Conservation (phyloP, 2,329 filamentous ascomycete species). For the Ramularia endophylla region DNA sequence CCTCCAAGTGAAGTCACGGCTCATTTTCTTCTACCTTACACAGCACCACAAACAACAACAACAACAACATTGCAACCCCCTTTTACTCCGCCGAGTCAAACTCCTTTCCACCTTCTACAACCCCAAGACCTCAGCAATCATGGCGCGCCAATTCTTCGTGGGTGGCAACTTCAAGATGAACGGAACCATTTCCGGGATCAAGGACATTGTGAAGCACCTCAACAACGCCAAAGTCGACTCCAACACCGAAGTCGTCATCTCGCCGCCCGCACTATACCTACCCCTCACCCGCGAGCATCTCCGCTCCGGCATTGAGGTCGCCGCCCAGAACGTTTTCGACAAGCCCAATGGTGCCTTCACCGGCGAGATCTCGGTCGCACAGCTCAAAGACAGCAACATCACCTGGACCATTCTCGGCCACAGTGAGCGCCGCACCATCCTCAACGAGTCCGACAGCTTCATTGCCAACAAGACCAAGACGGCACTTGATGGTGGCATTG, state of each 20-base stretch:
- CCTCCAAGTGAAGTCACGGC: too few relatives aligned
- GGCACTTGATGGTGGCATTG: constrained; percentile 77
- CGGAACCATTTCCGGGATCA: constrained; percentile 61
- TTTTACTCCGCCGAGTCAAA: too few relatives aligned
- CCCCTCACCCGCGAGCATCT: constrained; percentile 75
- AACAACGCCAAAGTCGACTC: constrained; percentile 78
- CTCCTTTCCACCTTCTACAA: not conserved
- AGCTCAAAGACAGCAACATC: constrained; percentile 84
- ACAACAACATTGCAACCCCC: too few relatives aligned
- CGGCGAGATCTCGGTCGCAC: constrained; percentile 87
- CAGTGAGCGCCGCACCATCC: constrained; percentile 86
- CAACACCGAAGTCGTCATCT: constrained; percentile 85
- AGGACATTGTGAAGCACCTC: constrained; percentile 81
- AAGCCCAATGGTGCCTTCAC: constrained; percentile 88
- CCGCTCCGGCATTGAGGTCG: constrained; percentile 71
- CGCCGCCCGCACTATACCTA: constrained; percentile 87
- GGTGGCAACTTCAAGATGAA: constrained; percentile 97
- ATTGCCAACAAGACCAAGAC: constrained; percentile 93
- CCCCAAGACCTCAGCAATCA: constrained; percentile 24
- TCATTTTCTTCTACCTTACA: too few relatives aligned
- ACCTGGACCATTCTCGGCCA: constrained; percentile 90
- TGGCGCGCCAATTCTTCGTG: constrained; percentile 40
- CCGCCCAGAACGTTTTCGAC: constrained; percentile 94
- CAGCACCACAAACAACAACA: too few relatives aligned
- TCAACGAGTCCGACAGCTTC: constrained; percentile 76